Base-by-base conservation (phyloP, 2,329 filamentous ascomycete genomes). In the Sporothrix euskadiensis region DNA sequence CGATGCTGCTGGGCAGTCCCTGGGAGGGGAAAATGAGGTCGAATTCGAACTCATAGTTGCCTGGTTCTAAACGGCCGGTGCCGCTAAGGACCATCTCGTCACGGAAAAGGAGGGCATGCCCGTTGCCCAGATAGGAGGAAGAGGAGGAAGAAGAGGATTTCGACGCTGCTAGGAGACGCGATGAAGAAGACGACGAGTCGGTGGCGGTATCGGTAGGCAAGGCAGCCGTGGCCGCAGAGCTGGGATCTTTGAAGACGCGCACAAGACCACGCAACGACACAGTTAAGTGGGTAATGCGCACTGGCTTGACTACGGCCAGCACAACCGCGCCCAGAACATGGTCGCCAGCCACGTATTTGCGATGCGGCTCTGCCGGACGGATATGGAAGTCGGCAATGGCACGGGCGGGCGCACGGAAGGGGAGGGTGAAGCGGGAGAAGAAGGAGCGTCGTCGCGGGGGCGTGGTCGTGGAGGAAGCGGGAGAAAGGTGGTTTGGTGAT, bases 1-100 rank as follows among this genome's bases (percentile, higher is more conserved):
- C 94, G 79, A 99, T 95, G 81, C 95, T 98, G 82, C 93, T 97
- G n/a, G 93, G 93, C 74, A 96, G 83, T 5, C 77, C 76, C 35
- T 78, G 76, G 14, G 76, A 32, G 3, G 81, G 81, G 52, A 82
- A 82, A 63, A 81, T 74, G 32, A 82, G 80, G 63, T 82, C 79
- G 10, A 82, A 82, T 74, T 92, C 90, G 81, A 96, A 96, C 80
- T 94, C 90, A 79, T 94, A 95, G 77, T 88, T 88, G 54, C 92
- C 91, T 65, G 91, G 87, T 70, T 92, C 90, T 49, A 96, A 83
- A 78, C 90, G 88, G 16, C 93, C 92, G 78, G 94, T 92, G 30
- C 92, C 92, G 79, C 92, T 94, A 49, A 96, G 83, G 16, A 93
- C 91, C 79, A 91, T 87, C 82, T 96, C 92, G 79, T 96, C 93